Evolutionary conservation across 106 monocot species (phyloP).

Genomic region (Ottelia alismoides): DNA sequence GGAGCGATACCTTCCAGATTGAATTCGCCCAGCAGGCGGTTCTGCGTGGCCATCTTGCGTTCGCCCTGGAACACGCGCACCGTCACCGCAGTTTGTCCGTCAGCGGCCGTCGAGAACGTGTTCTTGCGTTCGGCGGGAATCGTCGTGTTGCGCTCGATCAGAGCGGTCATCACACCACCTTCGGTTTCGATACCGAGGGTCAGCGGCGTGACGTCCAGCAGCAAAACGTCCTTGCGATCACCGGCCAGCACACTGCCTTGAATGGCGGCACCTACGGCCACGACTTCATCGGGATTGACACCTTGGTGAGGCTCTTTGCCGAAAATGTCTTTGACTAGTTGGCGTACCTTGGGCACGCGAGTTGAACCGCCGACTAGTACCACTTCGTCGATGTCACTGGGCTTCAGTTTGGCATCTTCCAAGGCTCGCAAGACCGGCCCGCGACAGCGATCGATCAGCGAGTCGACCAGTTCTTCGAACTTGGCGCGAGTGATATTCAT

Average conservation of each 20-base stretch:
- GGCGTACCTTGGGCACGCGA: background rate
- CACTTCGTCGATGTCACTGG: conserved; percentile 1
- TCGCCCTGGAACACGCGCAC: conserved; percentile 4
- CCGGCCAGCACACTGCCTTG: conserved; percentile 1
- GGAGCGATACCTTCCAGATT: conserved; percentile 4
- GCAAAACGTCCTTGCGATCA: background rate
- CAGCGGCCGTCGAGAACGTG: conserved; percentile 2
- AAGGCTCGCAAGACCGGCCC: background rate
- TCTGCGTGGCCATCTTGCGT: conserved; percentile 2
- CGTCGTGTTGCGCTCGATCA: conserved; percentile 5
- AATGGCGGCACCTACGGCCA: no score
- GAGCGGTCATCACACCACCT: conserved; percentile 4
- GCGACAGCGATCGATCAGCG: conserved; percentile 28
- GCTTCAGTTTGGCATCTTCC: background rate
- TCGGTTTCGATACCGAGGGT: background rate
- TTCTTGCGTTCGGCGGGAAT: conserved; percentile 1
- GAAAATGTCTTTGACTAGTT: conserved; percentile 1
- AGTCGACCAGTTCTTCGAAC: conserved; percentile 78
- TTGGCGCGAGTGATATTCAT: no score
- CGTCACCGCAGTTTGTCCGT: background rate
- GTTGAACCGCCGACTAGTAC: conserved; percentile 7
- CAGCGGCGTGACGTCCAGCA: conserved; percentile 3
- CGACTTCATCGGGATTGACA: no score
- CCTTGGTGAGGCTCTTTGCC: conserved; percentile 7
- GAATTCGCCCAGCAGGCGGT: conserved; percentile 1